A percentile compares a stretch with the other conserved stretches of the same genome.
These are phyloP conservation scores for Tribonema minus DNA, from an alignment of 108 stramenopile species.

Conservation along the genomic window DNA sequence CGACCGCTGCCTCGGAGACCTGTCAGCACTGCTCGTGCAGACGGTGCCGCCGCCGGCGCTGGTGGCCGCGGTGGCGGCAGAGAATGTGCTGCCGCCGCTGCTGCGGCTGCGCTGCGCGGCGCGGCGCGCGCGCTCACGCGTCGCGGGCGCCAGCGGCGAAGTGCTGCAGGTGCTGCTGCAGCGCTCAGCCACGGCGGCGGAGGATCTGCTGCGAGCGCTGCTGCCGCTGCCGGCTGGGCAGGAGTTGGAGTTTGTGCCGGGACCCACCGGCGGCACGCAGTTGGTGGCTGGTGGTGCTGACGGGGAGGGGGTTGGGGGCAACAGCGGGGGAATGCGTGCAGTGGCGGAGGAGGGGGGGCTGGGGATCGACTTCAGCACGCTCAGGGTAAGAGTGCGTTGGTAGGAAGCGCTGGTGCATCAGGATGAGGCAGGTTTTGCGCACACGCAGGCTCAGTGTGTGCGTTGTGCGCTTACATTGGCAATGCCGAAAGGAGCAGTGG, in stretches of 20 bases:
- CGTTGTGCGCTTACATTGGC: no score
- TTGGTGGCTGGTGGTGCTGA: constrained; percentile 4
- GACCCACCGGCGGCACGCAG: constrained; percentile 17
- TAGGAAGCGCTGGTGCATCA: no score
- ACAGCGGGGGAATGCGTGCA: not conserved
- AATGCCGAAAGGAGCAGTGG: no score
- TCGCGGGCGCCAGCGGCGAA: not conserved
- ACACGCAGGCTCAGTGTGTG: no score
- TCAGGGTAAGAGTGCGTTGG: no score
- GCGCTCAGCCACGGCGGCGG: constrained; percentile 6
- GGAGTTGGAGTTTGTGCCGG: not conserved
- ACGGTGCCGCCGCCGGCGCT: constrained; percentile 22
- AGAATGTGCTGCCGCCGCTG: constrained; percentile 19
- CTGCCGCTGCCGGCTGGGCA: not conserved
- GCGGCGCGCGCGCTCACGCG: not conserved
- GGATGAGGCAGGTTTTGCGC: no score
- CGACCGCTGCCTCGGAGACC: constrained; percentile 21
- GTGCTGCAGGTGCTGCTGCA: constrained; percentile 5
- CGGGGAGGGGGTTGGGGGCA: not conserved
- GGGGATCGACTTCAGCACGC: not conserved
- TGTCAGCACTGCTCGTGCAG: constrained; percentile 19
- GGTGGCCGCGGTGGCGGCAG: constrained; percentile 2
- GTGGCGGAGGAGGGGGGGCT: not conserved
- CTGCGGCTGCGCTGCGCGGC: constrained; percentile 38
- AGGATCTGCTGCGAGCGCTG: constrained; percentile 12